Evolutionary conservation across 1,284 basidiomycete genomes (phyloP), one percentile per base, ranked within the genome.

Genomic region (Neonothopanus nambi): DNA sequence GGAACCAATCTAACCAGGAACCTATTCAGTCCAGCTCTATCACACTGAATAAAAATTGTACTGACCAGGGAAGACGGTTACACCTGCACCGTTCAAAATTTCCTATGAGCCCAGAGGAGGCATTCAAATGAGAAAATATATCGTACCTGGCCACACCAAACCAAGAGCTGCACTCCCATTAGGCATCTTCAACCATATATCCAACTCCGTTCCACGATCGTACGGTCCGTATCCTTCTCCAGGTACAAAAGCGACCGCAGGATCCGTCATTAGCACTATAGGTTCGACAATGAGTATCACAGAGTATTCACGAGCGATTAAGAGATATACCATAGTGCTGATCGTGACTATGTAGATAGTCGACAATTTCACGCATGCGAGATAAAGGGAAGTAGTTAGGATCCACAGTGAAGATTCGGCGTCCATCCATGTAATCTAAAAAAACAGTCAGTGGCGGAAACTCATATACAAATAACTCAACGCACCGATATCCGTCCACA

Each of bases 381-480:
- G 72, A 58, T 3, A 84, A 58, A 0, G 86, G 85, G 71, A 87
- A 89, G 65, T 86, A 87, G 26, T 82, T 67, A 0, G 83, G 82
- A 60, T 89, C 86, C 35, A 82, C 70, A 0, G 87, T 89, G 69
- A 88, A 87, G 53, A 86, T 79, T 20, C 80, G 71, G n/a, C 84
- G 78, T 51, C 76, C 70, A 63, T 80, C 73, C 87, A 89, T 89
- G 66, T 88, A 90, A 65, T 91, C 88, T 85, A n/a, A n/a, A n/a
- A n/a, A n/a, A n/a, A n/a, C n/a, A n/a, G n/a, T n/a, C n/a, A n/a
- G n/a, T n/a, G n/a, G n/a, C n/a, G n/a, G n/a, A n/a, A n/a, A n/a
- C n/a, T n/a, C n/a, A n/a, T n/a, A n/a, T n/a, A n/a, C n/a, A n/a
- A n/a, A n/a, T n/a, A n/a, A n/a, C n/a, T n/a, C n/a, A n/a, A 51